These are phyloP conservation scores for Termitomyces sp. DNA, from an alignment of 768 basidiomycete genomes.

Conservation along the genomic window DNA sequence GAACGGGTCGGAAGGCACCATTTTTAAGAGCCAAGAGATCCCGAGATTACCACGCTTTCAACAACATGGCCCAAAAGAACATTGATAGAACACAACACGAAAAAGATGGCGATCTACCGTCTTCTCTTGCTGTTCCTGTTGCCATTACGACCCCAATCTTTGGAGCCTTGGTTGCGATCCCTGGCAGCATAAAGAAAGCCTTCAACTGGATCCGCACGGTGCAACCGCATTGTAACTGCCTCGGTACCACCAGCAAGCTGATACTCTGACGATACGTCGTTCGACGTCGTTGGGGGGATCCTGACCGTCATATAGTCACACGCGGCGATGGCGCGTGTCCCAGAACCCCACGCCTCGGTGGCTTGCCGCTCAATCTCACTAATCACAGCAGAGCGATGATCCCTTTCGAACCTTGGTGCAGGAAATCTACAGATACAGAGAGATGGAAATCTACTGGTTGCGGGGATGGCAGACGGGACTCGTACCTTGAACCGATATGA, in stretches of 20 bases:
- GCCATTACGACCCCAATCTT: constrained; percentile 9
- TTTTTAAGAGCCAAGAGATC: not conserved
- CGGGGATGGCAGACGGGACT: not conserved
- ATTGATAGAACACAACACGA: not conserved
- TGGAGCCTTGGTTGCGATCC: not conserved
- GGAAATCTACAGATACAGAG: constrained; percentile 40
- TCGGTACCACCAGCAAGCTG: not conserved
- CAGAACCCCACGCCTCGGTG: constrained; percentile 48
- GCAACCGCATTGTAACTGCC: constrained; percentile 5
- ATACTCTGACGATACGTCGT: not conserved
- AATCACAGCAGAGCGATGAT: constrained; percentile 40
- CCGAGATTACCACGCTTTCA: not conserved
- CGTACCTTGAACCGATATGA: constrained; percentile 69
- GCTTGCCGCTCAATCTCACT: constrained; percentile 60
- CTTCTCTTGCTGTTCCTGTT: constrained; percentile 19
- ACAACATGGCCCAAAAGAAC: not conserved
- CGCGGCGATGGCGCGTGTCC: constrained; percentile 44
- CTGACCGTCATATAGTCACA: constrained; percentile 48
- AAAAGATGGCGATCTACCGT: constrained; percentile 4
- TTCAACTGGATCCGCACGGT: constrained; percentile 19
- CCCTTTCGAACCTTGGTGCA: constrained; percentile 33
- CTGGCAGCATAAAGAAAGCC: constrained; percentile 15
- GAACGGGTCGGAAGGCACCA: not conserved
- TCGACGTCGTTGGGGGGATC: constrained; percentile 21
- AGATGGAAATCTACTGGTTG: constrained; percentile 1